Evolutionary conservation across 2,329 filamentous ascomycete genomes (phyloP).

Genomic region (Lecanicillium sp.): DNA sequence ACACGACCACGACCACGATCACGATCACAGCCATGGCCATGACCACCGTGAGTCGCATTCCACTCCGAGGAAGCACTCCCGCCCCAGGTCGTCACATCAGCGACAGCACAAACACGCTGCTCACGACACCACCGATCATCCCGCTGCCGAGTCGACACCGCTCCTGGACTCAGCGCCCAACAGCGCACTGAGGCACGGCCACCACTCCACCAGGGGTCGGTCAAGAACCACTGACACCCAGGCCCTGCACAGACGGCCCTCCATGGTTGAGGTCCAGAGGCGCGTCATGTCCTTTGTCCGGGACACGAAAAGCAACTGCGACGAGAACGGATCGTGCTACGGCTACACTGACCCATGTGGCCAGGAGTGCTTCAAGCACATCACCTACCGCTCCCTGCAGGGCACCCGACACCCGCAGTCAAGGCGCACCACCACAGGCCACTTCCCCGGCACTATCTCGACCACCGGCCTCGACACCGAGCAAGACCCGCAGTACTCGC

Average conservation of each 20-base stretch:
- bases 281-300: slow-evolving; percentile 58
- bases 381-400: slow-evolving; percentile 30
- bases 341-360: slow-evolving; percentile 60
- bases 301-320: slow-evolving; percentile 56
- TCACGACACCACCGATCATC: slow-evolving; percentile 15
- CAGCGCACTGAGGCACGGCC: slow-evolving; percentile 14
- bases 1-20: slow-evolving; percentile 3
- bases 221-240: slow-evolving; percentile 19
- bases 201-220: slow-evolving; percentile 18
- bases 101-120: slow-evolving; percentile 13
- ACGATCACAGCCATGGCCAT: slow-evolving; percentile 2
- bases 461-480: slow-evolving; percentile 19
- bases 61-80: slow-evolving; percentile 19
- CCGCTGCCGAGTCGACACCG: slow-evolving; percentile 39
- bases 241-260: slow-evolving; percentile 35
- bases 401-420: slow-evolving; percentile 26
- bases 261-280: slow-evolving; percentile 46
- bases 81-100: slow-evolving; percentile 16
- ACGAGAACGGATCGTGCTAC: slow-evolving; percentile 52
- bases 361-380: slow-evolving; percentile 57
- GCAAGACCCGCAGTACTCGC: slow-evolving; percentile 17
- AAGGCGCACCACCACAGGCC: slow-evolving; percentile 34
- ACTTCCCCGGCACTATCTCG: slow-evolving; percentile 19
- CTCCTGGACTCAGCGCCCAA: slow-evolving; percentile 27
- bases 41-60: slow-evolving; percentile 10